phyloP scores from a whole-genome alignment of 2,329 filamentous ascomycete species.

The Fonsecaea nubica region DNA sequence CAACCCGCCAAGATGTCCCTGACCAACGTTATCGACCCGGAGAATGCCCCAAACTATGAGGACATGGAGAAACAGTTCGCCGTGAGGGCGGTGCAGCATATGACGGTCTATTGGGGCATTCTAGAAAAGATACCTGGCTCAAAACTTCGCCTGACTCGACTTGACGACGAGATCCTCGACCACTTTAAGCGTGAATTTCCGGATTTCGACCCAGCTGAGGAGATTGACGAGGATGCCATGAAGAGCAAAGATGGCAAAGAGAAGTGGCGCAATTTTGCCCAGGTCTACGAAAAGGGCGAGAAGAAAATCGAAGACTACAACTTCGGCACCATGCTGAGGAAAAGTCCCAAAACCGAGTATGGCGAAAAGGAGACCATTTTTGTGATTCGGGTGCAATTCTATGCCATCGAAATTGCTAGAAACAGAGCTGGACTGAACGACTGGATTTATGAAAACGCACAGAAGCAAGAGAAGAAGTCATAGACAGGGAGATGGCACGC shows the following conservation, averaged over 20 bases:
- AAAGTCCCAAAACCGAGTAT: conserved; percentile 80
- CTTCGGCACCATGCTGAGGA: conserved; percentile 91
- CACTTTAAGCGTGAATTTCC: conserved; percentile 89
- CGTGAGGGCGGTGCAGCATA: conserved; percentile 95
- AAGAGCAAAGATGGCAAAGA: conserved; percentile 97
- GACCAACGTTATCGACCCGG: conserved; percentile 51
- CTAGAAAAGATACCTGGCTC: conserved; percentile 90
- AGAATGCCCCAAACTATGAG: conserved; percentile 72
- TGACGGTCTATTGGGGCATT: conserved; percentile 96
- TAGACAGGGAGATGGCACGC: conserved; percentile 8
- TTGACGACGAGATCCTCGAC: conserved; percentile 92
- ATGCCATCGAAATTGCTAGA: conserved; percentile 76
- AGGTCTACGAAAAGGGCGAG: conserved; percentile 77
- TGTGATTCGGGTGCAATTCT: conserved; percentile 82
- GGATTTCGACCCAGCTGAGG: conserved; percentile 82
- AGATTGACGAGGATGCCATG: conserved; percentile 91
- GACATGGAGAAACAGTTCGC: conserved; percentile 99
- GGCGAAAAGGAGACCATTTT: conserved; percentile 90
- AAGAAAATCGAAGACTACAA: conserved; percentile 90
- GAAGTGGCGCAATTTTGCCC: conserved; percentile 92
- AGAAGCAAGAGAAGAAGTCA: conserved; percentile 61
- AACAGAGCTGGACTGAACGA: conserved; percentile 92
- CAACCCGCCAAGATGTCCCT: conserved; percentile 28
- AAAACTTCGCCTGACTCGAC: conserved; percentile 85
- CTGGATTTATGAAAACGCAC: conserved; percentile 89